These are phyloP conservation scores for Hypoxylon sp. DNA, from an alignment of 2,329 filamentous ascomycete genomes.

Conservation along the genomic window DNA sequence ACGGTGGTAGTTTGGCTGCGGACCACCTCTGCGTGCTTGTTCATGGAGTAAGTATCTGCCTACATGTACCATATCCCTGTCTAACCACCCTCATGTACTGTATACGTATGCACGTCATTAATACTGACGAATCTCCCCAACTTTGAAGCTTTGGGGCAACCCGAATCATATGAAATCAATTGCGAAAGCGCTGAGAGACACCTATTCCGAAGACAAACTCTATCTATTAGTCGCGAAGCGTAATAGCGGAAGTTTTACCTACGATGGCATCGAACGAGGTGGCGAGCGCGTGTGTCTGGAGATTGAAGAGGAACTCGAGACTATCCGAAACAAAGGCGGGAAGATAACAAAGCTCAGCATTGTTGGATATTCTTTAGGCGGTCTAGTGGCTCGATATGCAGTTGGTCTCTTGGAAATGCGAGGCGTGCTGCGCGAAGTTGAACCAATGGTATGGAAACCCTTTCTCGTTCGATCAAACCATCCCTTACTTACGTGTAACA, in stretches of 20 bases:
- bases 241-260: constrained; percentile 80
- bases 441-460: constrained; percentile 75
- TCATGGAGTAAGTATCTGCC: constrained; percentile 74
- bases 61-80: constrained; percentile 31
- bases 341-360: constrained; percentile 87
- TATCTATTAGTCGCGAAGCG: constrained; percentile 80
- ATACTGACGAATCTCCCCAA: constrained; percentile 47
- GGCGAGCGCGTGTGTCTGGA: constrained; percentile 77
- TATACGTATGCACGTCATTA: constrained; percentile 37
- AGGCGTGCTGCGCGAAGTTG: constrained; percentile 82
- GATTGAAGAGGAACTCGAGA: constrained; percentile 74
- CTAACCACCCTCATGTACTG: constrained; percentile 17
- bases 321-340: constrained; percentile 73
- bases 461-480: constrained; percentile 1
- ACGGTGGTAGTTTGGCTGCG: constrained; percentile 68
- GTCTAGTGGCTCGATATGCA: constrained; percentile 87
- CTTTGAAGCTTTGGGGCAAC: constrained; percentile 79
- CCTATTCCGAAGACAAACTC: constrained; percentile 73
- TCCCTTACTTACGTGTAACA: constrained; percentile 19
- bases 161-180: constrained; percentile 80
- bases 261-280: constrained; percentile 78
- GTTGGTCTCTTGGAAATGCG: constrained; percentile 86
- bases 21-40: constrained; percentile 84
- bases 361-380: constrained; percentile 90
- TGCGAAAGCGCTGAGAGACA: constrained; percentile 74